Conservation (phyloP, 164 flowering plant genomes). For the Vitis rupestris region DNA sequence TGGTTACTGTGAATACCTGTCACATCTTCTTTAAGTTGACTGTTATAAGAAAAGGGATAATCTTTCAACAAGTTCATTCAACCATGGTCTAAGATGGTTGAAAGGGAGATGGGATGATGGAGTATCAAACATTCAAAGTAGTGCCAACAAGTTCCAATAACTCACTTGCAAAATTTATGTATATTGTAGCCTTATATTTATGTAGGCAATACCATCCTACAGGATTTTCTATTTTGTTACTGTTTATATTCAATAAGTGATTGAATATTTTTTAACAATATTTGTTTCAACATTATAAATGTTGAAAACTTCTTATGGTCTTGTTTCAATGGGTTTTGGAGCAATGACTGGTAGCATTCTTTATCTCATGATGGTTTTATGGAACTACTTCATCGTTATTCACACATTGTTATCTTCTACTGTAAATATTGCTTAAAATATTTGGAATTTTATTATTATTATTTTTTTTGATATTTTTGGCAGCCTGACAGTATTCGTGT, state of each 20-base stretch:
- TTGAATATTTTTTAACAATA: neutral
- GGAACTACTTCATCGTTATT: too few species aligned
- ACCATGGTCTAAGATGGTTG: neutral
- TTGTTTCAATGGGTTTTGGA: neutral
- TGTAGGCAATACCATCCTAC: neutral
- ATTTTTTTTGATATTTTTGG: conserved; percentile 7
- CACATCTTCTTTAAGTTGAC: neutral
- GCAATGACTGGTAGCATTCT: neutral
- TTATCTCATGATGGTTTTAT: too few species aligned
- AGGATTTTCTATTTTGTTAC: neutral
- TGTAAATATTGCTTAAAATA: too few species aligned
- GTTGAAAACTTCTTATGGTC: neutral
- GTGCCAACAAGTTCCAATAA: neutral
- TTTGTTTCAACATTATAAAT: neutral
- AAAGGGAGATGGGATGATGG: neutral
- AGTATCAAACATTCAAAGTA: neutral
- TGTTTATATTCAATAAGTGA: neutral
- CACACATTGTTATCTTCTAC: too few species aligned
- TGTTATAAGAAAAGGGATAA: neutral
- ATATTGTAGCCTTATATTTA: neutral
- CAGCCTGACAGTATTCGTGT: conserved; percentile 97
- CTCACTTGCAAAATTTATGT: neutral
- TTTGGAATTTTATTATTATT: neutral
- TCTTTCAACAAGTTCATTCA: neutral
- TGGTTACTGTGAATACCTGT: neutral